phyloP scores from a whole-genome alignment of 768 basidiomycete genomes.

The Amanita rubescens region DNA sequence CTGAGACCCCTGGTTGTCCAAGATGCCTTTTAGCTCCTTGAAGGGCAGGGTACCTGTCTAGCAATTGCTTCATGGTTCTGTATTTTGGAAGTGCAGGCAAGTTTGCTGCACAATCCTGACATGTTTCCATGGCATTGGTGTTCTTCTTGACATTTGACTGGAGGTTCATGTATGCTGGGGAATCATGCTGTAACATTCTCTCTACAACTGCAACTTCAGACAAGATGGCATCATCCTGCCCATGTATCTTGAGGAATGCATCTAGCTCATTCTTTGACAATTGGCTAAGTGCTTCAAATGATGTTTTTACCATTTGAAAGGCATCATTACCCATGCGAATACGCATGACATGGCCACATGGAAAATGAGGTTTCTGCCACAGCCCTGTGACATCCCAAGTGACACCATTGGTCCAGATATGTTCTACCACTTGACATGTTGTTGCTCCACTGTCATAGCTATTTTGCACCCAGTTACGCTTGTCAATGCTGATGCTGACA shows the following conservation, averaged over 20 bases:
- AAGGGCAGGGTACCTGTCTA: background rate
- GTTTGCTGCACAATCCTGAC: background rate
- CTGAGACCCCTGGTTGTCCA: slow-evolving; percentile 1
- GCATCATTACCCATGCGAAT: background rate
- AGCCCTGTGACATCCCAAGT: background rate
- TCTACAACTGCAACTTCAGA: background rate
- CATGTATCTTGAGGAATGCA: background rate
- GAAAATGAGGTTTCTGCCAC: slow-evolving; percentile 7
- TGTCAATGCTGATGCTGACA: background rate
- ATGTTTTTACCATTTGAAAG: background rate
- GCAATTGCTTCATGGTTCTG: background rate
- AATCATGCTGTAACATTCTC: background rate
- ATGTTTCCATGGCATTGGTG: background rate
- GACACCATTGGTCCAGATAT: slow-evolving; percentile 7
- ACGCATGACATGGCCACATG: slow-evolving; percentile 1
- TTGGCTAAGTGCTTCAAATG: background rate
- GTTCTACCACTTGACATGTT: slow-evolving; percentile 4
- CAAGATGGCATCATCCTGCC: background rate
- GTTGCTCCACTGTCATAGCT: slow-evolving; percentile 11
- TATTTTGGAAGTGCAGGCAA: background rate
- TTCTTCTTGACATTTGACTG: background rate
- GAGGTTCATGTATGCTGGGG: background rate
- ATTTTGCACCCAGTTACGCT: slow-evolving; percentile 8
- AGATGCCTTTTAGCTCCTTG: background rate
- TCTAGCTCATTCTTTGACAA: slow-evolving; percentile 6